These are phyloP conservation scores for Xylaria sp. DNA, from an alignment of 2,329 filamentous ascomycete genomes.

Conservation along the genomic window DNA sequence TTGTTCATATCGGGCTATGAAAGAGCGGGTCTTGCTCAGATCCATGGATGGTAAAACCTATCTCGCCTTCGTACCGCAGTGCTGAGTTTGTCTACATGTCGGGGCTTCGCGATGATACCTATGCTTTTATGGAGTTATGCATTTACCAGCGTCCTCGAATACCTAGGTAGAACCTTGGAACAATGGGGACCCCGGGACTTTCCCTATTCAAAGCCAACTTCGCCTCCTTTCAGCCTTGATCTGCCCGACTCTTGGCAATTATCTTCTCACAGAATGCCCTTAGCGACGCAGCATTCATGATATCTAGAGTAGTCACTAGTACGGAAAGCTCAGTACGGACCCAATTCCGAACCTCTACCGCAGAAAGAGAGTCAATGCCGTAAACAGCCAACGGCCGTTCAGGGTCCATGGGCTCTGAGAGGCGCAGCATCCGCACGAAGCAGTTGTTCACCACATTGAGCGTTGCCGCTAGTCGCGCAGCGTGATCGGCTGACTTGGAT, in stretches of 20 bases:
- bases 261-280: constrained; percentile 39
- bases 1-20: too few species aligned
- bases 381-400: constrained; percentile 7
- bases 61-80: too few species aligned
- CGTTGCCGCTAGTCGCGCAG: not conserved
- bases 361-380: constrained; percentile 15
- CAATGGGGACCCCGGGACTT: too few species aligned
- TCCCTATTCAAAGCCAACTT: too few species aligned
- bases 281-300: constrained; percentile 37
- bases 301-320: constrained; percentile 38
- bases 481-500: constrained; percentile 3
- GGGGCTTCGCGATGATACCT: too few species aligned
- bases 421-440: constrained; percentile 3
- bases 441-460: constrained; percentile 6
- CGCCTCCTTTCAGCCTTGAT: not conserved
- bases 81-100: too few species aligned
- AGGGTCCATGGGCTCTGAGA: constrained; percentile 7
- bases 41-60: too few species aligned
- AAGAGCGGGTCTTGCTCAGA: too few species aligned
- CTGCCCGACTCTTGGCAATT: not conserved
- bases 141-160: too few species aligned
- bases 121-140: too few species aligned
- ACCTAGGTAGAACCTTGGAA: too few species aligned
- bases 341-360: constrained; percentile 12
- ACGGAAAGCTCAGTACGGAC: constrained; percentile 34